phyloP scores from a whole-genome alignment of 495 filamentous ascomycete genomes.

The Aspergillus cavernicola region DNA sequence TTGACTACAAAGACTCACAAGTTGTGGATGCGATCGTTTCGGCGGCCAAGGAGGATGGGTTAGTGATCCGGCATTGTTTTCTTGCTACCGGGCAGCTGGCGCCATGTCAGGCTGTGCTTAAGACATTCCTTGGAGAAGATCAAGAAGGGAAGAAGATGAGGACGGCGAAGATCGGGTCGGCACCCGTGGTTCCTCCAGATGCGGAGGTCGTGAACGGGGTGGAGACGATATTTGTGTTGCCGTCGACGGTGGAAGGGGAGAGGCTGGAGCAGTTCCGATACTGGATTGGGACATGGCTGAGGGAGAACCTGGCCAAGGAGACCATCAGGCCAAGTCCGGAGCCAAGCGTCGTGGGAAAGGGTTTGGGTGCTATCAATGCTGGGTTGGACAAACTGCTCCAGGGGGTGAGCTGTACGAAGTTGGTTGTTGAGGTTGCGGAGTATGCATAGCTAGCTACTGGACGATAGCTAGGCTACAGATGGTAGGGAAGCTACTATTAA shows the following conservation, averaged over 20 bases:
- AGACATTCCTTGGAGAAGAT: slow-evolving; percentile 26
- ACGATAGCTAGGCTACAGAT: too few relatives aligned
- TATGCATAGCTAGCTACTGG: too few relatives aligned
- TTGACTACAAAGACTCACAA: slow-evolving; percentile 39
- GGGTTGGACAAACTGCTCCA: slow-evolving; percentile 37
- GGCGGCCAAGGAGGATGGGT: slow-evolving; percentile 31
- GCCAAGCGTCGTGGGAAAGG: slow-evolving; percentile 39
- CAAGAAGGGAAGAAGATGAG: slow-evolving; percentile 21
- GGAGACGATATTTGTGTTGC: slow-evolving; percentile 38
- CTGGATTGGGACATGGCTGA: slow-evolving; percentile 42
- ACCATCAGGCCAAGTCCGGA: slow-evolving; percentile 44
- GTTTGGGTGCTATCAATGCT: slow-evolving; percentile 39
- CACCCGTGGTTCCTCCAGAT: slow-evolving; percentile 27
- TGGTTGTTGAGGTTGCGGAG: slow-evolving; percentile 41
- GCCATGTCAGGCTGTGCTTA: slow-evolving; percentile 35
- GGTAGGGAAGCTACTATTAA: too few relatives aligned
- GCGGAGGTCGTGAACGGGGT: slow-evolving; percentile 31
- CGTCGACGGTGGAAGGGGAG: slow-evolving; percentile 30
- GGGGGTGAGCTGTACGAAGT: slow-evolving; percentile 48
- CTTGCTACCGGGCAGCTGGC: slow-evolving; percentile 35
- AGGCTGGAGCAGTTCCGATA: slow-evolving; percentile 34
- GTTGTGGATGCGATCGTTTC: slow-evolving; percentile 38
- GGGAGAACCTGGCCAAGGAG: slow-evolving; percentile 36
- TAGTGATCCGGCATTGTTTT: slow-evolving; percentile 28
- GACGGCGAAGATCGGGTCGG: slow-evolving; percentile 37